These are phyloP conservation scores for Penicillium sp. DNA, from an alignment of 2,329 filamentous ascomycete genomes.

Conservation along the genomic window DNA sequence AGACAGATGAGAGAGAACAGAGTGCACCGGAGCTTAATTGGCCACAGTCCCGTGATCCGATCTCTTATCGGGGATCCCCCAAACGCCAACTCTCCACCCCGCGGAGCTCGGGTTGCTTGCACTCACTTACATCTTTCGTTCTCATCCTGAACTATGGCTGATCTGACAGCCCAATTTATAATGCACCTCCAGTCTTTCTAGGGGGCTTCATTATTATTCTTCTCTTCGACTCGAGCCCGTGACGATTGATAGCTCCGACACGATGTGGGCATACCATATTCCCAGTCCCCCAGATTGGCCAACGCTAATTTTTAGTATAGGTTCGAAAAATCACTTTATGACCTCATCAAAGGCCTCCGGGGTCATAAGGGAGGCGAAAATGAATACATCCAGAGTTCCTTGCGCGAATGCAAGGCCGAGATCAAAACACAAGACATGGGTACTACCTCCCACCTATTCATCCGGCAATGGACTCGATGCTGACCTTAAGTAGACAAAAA, in stretches of 20 bases:
- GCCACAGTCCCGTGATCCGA: constrained; percentile 25
- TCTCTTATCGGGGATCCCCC: constrained; percentile 19
- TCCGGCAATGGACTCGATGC: background rate
- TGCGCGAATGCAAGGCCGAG: constrained; percentile 94
- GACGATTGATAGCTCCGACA: background rate
- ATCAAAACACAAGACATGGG: constrained; percentile 92
- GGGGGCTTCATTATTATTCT: background rate
- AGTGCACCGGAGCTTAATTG: background rate
- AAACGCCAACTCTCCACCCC: constrained; percentile 3
- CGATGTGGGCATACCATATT: constrained; percentile 1
- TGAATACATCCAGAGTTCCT: constrained; percentile 87
- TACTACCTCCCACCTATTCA: constrained; percentile 34
- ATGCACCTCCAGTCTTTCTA: background rate
- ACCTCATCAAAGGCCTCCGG: constrained; percentile 93
- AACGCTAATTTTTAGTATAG: constrained; percentile 46
- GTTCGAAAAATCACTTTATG: constrained; percentile 99
- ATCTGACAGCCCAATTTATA: background rate
- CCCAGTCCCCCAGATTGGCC: background rate
- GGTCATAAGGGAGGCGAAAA: constrained; percentile 94
- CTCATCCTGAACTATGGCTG: background rate
- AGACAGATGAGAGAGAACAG: background rate
- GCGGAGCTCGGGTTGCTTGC: constrained; percentile 7
- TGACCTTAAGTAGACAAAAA: constrained; percentile 68
- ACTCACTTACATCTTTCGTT: background rate
- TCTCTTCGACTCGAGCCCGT: background rate